phyloP scores from a whole-genome alignment of 768 basidiomycete genomes.

The Thelephora ganbajun region DNA sequence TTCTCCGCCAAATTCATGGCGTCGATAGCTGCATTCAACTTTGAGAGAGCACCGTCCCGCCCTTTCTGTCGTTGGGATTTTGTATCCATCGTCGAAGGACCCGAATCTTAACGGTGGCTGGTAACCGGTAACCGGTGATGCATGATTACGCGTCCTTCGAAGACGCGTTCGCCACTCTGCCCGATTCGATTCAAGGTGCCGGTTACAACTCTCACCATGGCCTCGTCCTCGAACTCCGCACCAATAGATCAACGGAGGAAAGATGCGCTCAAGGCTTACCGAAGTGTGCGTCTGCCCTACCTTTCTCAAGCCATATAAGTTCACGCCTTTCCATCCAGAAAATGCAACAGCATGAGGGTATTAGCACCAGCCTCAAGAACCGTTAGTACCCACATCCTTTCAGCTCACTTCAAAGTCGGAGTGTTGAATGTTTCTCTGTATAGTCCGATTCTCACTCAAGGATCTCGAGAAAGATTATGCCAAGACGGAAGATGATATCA shows the following conservation, averaged over 20 bases:
- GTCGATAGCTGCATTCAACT: no score
- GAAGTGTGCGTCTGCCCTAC: constrained; percentile 35
- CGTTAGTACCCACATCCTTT: constrained; percentile 33
- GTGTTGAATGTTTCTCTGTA: not conserved
- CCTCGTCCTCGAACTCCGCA: constrained; percentile 18
- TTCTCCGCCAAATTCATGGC: no score
- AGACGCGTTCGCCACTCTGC: no score
- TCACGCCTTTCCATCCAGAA: constrained; percentile 42
- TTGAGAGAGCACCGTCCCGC: no score
- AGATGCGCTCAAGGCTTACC: constrained; percentile 64
- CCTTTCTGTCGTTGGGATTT: no score
- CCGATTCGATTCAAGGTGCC: no score
- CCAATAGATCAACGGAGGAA: constrained; percentile 56
- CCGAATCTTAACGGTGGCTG: no score
- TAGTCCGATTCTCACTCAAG: constrained; percentile 86
- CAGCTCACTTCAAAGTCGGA: not conserved
- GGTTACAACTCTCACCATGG: constrained; percentile 32
- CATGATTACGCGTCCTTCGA: no score
- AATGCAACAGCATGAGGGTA: constrained; percentile 83
- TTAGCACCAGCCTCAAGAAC: constrained; percentile 81
- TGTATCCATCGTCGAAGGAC: no score
- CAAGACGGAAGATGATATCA: constrained; percentile 98
- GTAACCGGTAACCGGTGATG: no score
- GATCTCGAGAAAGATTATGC: constrained; percentile 80
- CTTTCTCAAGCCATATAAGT: constrained; percentile 5